These are phyloP conservation scores for Pleodorina starrii DNA, from an alignment of 139 green algal genomes.

Conservation along the genomic window DNA sequence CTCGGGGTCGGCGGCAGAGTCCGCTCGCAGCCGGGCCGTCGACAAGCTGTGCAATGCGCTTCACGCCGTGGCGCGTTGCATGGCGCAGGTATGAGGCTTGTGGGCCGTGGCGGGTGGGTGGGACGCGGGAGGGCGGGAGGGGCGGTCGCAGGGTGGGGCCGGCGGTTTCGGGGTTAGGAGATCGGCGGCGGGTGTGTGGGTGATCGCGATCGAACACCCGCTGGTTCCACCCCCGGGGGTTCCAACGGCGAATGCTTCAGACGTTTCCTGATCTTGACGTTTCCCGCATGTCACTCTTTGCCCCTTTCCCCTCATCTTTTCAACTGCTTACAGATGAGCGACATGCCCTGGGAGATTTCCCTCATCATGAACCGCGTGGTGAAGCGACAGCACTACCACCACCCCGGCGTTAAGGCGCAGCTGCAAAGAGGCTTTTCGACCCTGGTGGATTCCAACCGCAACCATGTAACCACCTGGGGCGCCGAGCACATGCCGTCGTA, in stretches of 20 bases:
- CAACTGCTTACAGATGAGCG: slow-evolving; percentile 31
- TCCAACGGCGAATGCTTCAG: no score
- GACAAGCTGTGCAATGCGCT: slow-evolving; percentile 34
- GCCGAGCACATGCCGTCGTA: slow-evolving; percentile 17
- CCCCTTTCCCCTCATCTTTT: no score
- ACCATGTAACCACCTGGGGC: neutral
- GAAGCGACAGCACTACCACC: slow-evolving; percentile 44
- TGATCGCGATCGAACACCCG: no score
- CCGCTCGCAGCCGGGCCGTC: neutral
- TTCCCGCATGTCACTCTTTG: no score
- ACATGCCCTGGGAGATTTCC: slow-evolving; percentile 15
- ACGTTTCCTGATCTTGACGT: no score
- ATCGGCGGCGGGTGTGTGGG: neutral
- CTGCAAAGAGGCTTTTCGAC: neutral
- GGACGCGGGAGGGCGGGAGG: no score
- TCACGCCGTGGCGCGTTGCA: slow-evolving; percentile 4
- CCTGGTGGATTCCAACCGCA: slow-evolving; percentile 2
- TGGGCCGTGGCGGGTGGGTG: neutral
- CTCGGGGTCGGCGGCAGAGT: neutral
- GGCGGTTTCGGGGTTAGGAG: no score
- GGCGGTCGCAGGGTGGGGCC: no score
- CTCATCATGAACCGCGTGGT: slow-evolving; percentile 20
- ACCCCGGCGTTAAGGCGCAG: slow-evolving; percentile 23
- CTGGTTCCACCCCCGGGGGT: no score
- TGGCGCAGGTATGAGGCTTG: slow-evolving; percentile 8